phyloP scores from a whole-genome alignment of 768 basidiomycete genomes.

The Suillus luteus region DNA sequence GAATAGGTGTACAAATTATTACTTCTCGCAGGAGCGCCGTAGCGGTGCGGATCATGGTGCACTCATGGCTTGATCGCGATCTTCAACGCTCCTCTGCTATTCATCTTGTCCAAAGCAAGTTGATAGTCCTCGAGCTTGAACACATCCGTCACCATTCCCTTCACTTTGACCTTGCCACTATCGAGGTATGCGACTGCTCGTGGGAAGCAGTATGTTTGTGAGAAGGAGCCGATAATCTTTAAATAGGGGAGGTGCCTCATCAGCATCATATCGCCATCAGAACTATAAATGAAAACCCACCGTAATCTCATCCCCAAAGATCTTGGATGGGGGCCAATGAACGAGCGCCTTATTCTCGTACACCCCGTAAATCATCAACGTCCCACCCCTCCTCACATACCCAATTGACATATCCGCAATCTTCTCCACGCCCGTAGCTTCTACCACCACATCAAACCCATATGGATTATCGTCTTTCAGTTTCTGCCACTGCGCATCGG shows the following conservation, averaged over 20 bases:
- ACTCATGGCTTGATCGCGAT: conserved; percentile 59
- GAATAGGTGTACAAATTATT: not conserved
- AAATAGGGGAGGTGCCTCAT: not conserved
- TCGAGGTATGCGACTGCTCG: conserved; percentile 89
- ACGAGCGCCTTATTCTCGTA: conserved; percentile 85
- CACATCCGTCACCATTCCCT: conserved; percentile 76
- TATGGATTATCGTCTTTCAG: conserved; percentile 81
- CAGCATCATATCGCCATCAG: not conserved
- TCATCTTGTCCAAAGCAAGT: conserved; percentile 73
- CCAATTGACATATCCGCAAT: conserved; percentile 88
- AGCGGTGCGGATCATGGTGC: not conserved
- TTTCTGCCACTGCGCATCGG: conserved; percentile 77
- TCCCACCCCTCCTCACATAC: conserved; percentile 84
- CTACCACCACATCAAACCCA: conserved; percentile 86
- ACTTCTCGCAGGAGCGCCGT: not conserved
- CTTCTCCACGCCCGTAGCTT: conserved; percentile 83
- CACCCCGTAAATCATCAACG: conserved; percentile 87
- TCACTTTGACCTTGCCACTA: conserved; percentile 77
- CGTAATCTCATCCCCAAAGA: conserved; percentile 71
- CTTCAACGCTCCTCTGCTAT: conserved; percentile 58
- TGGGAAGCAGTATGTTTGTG: conserved; percentile 88
- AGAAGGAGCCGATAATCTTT: conserved; percentile 89
- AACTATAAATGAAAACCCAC: conserved; percentile 30
- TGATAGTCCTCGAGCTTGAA: conserved; percentile 73
- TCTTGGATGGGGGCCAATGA: conserved; percentile 85